Evolutionary conservation across 2,329 filamentous ascomycete species (phyloP), one percentile per base, ranked within the genome.

Genomic region (Diaporthe helianthi): DNA sequence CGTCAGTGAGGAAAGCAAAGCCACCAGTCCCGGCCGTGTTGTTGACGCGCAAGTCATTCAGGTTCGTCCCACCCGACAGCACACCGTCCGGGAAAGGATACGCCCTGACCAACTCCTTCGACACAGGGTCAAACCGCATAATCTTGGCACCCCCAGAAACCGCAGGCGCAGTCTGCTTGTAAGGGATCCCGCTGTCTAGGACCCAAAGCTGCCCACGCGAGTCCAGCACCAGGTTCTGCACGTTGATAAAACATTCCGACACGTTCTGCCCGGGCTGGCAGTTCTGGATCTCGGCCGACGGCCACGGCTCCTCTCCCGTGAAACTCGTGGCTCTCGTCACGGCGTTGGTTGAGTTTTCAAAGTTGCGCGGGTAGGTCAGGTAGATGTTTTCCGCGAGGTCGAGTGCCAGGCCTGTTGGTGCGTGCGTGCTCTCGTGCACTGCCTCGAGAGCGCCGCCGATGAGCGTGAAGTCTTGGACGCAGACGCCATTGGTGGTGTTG

Each of bases 181-280:
- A 76, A 13, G 76, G 75, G 52, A 82, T 80, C 2, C 81, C 81
- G 38, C 74, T 80, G 70, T 83, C 81, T 17, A 83, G 76, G 7
- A 81, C 74, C 80, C 80, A 83, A 13, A 83, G 73, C 49, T 79
- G 77, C 24, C 77, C 76, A 12, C 76, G 69, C 7, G 77, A 76
- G 68, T 82, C 81, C 13, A 81, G 75, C 9, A 83, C 78, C n/a
- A 82, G 76, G 58, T 82, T 83, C 71, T 82, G 81, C 4, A 82
- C 79, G 65, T 83, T 83, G 74, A 82, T 77, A 74, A 83, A 83
- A 75, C 81, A 83, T 5, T 78, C 79, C 52, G 78, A 78, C 17
- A 75, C 76, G 65, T 82, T 77, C 69, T 82, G 80, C 7, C 73
- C 75, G 0, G 73, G 29, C 1, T 55, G 78, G 69, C 80, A 81